Evolutionary conservation across 2,329 filamentous ascomycete species (phyloP), one percentile per base, ranked within the genome.

Genomic region (Pseudogymnoascus verrucosus): DNA sequence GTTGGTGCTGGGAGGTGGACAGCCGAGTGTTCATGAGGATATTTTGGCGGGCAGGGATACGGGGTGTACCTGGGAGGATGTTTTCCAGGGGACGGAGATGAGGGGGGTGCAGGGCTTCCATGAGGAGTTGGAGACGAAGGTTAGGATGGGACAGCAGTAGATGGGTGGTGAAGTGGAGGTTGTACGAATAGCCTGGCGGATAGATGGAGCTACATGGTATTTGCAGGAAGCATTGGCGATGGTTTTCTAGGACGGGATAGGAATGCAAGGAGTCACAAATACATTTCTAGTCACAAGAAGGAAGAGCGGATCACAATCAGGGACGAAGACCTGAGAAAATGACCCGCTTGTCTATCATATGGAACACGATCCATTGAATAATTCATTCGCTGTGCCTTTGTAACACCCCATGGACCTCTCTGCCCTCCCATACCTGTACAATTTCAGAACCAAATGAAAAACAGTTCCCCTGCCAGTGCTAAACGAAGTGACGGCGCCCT

Each of bases 121-220:
- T 71, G 88, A 91, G 64, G 93, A 98, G 84, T 92, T 97, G 86
- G 93, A 97, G 86, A 84, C 85, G 77, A 91, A 91, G 83, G 80
- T 96, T 77, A 89, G 87, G 82, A 96, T 97, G 85, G 51, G 51
- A 34, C 51, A 57, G 11, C 51, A 57, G 51, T 57, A 57, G 51
- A 11, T 36, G 51, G 51, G 36, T 2, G 14, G 11, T 5, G 10
- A 21, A 31, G 7, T 34, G 47, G 51, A 57, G 51, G 51, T 57
- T 57, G 51, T 57, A 57, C 28, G 51, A 57, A 57, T 57, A 57
- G 51, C 51, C 28, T 57, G 28, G 51, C 28, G 51, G 28, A 36
- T 57, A 34, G 28, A 57, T 11, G 51, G 51, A 57, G 51, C 51
- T 57, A 34, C 28, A 57, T 57, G 51, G 28, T 57, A 57, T 57